Conservation (phyloP, 139 green algal species). For the Tetratostichococcus sp. region DNA sequence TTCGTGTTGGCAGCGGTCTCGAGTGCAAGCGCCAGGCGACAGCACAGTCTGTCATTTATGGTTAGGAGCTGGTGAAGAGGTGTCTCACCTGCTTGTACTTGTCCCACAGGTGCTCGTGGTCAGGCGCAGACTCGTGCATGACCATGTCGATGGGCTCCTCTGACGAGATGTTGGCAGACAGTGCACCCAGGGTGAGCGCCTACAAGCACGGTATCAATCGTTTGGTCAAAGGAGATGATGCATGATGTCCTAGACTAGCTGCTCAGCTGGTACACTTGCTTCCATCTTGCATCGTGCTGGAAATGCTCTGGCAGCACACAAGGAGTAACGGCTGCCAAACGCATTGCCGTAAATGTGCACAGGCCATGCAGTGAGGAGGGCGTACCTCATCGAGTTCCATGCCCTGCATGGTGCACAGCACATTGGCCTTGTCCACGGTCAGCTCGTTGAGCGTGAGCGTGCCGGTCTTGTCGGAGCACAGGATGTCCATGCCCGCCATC, state of each 20-base stretch:
- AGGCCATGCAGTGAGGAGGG: too few species aligned
- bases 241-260: neutral
- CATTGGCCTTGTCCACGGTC: conserved; percentile 75
- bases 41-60: too few species aligned
- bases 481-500: conserved; percentile 87
- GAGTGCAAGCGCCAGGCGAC: too few species aligned
- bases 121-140: conserved; percentile 57
- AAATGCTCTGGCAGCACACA: too few species aligned
- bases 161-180: conserved; percentile 62
- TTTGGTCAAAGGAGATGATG: conserved; percentile 11
- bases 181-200: conserved; percentile 58
- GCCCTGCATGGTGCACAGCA: conserved; percentile 3
- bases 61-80: too few species aligned
- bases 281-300: too few species aligned
- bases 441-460: conserved; percentile 27
- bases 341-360: too few species aligned
- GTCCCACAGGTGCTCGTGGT: conserved; percentile 36
- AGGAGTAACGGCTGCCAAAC: too few species aligned
- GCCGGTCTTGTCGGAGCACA: conserved; percentile 91
- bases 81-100: conserved; percentile 15
- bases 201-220: conserved; percentile 13
- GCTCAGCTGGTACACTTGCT: too few species aligned
- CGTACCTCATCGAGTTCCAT: neutral
- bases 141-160: conserved; percentile 83
- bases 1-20: too few species aligned